Evolutionary conservation across 2,329 filamentous ascomycete species (phyloP).

Genomic region (Zalaria obscura): DNA sequence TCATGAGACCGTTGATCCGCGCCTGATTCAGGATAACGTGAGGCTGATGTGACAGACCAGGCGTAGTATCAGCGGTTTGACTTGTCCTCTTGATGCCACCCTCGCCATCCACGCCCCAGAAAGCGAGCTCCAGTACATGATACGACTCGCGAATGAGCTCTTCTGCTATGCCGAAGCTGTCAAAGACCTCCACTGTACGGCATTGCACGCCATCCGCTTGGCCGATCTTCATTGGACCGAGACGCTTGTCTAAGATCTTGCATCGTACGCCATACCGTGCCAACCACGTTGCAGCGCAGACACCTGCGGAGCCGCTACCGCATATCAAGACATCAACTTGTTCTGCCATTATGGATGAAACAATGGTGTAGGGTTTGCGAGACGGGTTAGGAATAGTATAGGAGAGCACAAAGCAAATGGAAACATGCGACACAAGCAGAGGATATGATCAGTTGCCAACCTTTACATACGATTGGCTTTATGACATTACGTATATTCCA

Average conservation of each 20-base stretch:
- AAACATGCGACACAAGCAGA: too few relatives aligned
- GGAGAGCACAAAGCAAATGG: too few relatives aligned
- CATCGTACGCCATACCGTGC: slow-evolving; percentile 3
- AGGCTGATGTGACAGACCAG: slow-evolving; percentile 47
- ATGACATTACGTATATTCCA: too few relatives aligned
- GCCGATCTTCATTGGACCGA: slow-evolving; percentile 8
- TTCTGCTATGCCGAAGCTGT: slow-evolving; percentile 54
- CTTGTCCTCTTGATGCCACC: slow-evolving; percentile 43
- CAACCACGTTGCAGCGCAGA: slow-evolving; percentile 5
- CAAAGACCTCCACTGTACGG: slow-evolving; percentile 56
- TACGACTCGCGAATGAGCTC: slow-evolving; percentile 52
- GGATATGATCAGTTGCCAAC: too few relatives aligned
- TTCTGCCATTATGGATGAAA: background rate
- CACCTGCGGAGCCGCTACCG: slow-evolving; percentile 5
- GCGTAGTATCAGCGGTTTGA: slow-evolving; percentile 47
- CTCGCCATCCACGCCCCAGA: slow-evolving; percentile 45
- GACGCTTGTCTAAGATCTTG: slow-evolving; percentile 2
- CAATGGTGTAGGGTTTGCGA: too few relatives aligned
- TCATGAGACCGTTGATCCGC: slow-evolving; percentile 42
- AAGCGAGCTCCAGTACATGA: slow-evolving; percentile 49
- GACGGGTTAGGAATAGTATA: too few relatives aligned
- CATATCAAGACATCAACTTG: slow-evolving; percentile 4
- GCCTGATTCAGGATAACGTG: slow-evolving; percentile 58
- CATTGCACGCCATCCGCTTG: slow-evolving; percentile 45
- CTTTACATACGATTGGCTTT: too few relatives aligned